Conservation (phyloP, 2,329 filamentous ascomycete species). For the Coniochaeta hoffmannii region DNA sequence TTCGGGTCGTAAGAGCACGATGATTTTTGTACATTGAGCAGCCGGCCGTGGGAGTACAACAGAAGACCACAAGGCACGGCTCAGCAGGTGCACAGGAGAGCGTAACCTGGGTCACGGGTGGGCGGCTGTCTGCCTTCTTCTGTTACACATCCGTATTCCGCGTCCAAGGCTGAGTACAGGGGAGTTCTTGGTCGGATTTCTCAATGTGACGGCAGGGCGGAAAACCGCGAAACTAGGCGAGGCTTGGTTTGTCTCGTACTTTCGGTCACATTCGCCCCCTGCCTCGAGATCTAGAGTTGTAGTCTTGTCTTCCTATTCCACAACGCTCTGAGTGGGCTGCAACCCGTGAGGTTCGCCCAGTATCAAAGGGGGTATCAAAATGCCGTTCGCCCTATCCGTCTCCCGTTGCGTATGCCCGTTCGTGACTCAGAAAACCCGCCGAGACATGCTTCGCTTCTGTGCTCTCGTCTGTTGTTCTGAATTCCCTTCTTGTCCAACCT, state of each 20-base stretch:
- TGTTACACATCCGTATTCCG: not conserved
- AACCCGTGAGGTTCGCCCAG: not conserved
- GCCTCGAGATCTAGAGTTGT: not conserved
- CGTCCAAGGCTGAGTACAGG: not conserved
- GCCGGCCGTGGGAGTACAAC: no score
- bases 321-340: not conserved
- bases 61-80: not conserved
- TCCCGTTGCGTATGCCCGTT: not conserved
- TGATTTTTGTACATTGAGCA: not conserved
- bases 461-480: not conserved
- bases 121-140: not conserved
- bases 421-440: not conserved
- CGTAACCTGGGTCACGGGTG: not conserved
- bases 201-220: no score
- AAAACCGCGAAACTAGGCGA: no score
- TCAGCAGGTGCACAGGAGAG: not conserved
- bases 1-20: not conserved
- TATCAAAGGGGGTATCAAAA: conserved; percentile 7
- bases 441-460: not conserved
- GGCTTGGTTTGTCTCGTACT: no score
- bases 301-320: not conserved
- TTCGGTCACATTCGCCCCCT: not conserved
- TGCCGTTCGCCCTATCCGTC: not conserved
- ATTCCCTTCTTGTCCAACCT: not conserved
- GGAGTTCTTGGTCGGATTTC: no score